Evolutionary conservation across 1,139 yeast genomes (phyloP).

Genomic region (Kodamaea anthophila): DNA sequence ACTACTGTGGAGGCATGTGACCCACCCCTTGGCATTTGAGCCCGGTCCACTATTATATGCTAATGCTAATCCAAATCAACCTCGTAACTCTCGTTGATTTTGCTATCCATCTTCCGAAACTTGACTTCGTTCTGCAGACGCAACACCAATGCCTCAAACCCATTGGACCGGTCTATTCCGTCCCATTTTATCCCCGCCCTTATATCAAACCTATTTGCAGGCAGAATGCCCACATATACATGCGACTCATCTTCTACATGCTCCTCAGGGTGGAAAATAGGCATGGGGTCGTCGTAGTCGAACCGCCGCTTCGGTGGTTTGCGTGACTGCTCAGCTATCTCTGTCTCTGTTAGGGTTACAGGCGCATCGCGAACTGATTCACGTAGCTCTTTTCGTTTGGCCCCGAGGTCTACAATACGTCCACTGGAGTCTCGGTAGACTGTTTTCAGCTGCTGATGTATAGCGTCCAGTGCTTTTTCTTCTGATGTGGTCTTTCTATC

Average conservation of each 20-base stretch:
- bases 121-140: constrained; percentile 45
- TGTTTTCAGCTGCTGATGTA: too few relatives aligned
- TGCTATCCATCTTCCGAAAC: constrained; percentile 19
- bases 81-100: constrained; percentile 20
- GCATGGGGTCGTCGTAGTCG: constrained; percentile 66
- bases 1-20: too few relatives aligned
- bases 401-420: constrained; percentile 38
- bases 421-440: constrained; percentile 60
- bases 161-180: constrained; percentile 85
- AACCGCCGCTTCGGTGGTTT: constrained; percentile 23
- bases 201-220: constrained; percentile 67
- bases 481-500: constrained; percentile 4
- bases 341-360: constrained; percentile 34
- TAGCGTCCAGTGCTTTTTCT: constrained; percentile 5
- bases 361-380: too few relatives aligned
- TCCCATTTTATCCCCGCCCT: constrained; percentile 88
- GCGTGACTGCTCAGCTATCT: constrained; percentile 4
- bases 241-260: constrained; percentile 2
- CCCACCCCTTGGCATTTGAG: too few relatives aligned
- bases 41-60: too few relatives aligned
- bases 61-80: too few relatives aligned
- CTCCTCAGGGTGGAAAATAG: constrained; percentile 25
- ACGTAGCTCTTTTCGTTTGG: constrained; percentile 21
- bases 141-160: constrained; percentile 71
- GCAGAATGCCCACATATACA: constrained; percentile 40